These are phyloP conservation scores for Lepidopterella palustris DNA, from an alignment of 495 filamentous ascomycete genomes.

Conservation along the genomic window DNA sequence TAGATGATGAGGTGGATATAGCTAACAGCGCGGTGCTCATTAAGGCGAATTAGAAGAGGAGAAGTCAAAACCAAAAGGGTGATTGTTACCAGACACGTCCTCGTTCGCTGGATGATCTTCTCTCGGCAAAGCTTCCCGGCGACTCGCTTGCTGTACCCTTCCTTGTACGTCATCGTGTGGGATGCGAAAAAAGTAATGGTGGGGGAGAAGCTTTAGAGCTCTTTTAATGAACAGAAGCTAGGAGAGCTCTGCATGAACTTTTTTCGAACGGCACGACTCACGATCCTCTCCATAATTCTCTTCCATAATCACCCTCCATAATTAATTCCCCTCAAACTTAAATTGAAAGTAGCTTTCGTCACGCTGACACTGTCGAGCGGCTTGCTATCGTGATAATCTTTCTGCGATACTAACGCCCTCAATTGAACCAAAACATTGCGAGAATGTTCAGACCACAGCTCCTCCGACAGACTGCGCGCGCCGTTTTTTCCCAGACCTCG, in stretches of 20 bases:
- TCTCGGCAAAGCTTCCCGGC: neutral
- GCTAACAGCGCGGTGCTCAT: neutral
- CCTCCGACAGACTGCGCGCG: conserved; percentile 16
- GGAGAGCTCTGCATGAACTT: neutral
- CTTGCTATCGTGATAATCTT: conserved; percentile 22
- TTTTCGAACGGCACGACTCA: no score
- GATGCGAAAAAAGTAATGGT: conserved; percentile 7
- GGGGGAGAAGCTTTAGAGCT: conserved; percentile 1
- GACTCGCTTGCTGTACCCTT: neutral
- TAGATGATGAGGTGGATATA: neutral
- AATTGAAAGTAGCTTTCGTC: no score
- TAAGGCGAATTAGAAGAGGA: neutral
- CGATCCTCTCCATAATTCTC: no score
- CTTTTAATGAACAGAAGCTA: neutral
- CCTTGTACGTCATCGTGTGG: conserved; percentile 9
- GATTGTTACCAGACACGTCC: neutral
- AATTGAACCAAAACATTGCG: conserved; percentile 2
- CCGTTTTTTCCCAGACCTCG: conserved; percentile 9
- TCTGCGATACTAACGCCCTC: neutral
- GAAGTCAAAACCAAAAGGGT: neutral
- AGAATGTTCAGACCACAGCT: conserved; percentile 23
- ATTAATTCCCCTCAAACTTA: no score
- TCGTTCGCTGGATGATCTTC: neutral
- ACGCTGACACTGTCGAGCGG: neutral
- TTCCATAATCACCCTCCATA: no score